phyloP scores from a whole-genome alignment of 106 monocot species.

The Dendrobium catenatum region DNA sequence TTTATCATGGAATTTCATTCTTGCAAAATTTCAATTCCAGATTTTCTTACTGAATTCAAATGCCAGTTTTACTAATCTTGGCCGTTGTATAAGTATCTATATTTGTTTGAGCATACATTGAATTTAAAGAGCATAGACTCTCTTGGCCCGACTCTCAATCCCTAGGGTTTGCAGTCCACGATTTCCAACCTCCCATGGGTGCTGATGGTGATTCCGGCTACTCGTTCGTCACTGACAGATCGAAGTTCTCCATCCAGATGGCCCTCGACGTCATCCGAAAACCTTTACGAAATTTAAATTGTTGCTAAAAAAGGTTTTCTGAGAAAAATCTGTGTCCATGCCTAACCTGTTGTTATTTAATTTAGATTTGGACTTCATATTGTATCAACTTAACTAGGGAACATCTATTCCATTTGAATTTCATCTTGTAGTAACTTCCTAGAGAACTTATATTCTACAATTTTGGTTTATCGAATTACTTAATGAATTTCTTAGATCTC shows the following conservation, averaged over 20 bases:
- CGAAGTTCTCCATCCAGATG: constrained; percentile 63
- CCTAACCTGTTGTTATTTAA: background rate
- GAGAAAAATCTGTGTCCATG: background rate
- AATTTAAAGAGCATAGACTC: no score
- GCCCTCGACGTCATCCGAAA: constrained; percentile 52
- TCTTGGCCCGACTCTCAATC: no score
- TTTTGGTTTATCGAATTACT: background rate
- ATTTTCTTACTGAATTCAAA: no score
- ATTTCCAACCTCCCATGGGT: constrained; percentile 11
- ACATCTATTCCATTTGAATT: no score
- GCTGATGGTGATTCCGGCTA: background rate
- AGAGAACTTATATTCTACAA: background rate
- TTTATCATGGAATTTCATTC: no score
- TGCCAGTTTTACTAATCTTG: no score
- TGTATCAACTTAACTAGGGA: no score
- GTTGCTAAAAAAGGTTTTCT: constrained; percentile 70
- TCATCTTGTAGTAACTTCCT: background rate
- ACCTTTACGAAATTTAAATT: constrained; percentile 60
- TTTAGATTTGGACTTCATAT: no score
- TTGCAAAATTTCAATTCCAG: no score
- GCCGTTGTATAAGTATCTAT: no score
- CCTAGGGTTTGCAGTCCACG: background rate
- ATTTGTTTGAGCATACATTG: no score
- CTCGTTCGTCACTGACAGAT: background rate
- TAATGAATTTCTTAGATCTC: background rate